A percentile compares a stretch with the other conserved stretches of the same genome.
These are phyloP conservation scores for Zygosaccharomyces sapae DNA, from an alignment of 1,139 yeast species.

Conservation along the genomic window DNA sequence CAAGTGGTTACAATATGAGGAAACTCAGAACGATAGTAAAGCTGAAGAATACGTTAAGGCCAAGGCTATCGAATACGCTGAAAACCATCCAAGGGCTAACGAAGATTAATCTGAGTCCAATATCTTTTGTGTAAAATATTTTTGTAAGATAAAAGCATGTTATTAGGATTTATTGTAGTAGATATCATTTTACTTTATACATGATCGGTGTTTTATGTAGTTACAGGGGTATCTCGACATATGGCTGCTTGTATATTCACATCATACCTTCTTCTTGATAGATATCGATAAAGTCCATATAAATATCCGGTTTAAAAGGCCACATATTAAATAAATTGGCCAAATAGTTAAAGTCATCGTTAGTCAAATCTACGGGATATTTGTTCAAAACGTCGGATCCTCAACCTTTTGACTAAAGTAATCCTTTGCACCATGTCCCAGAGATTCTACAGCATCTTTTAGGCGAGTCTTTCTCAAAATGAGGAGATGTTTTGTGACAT, in stretches of 20 bases:
- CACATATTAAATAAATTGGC: slow-evolving; percentile 56
- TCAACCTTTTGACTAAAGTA: slow-evolving; percentile 46
- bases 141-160: slow-evolving; percentile 1
- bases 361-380: slow-evolving; percentile 47
- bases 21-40: slow-evolving; percentile 61
- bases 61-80: slow-evolving; percentile 77
- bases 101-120: not conserved
- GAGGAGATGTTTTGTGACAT: slow-evolving; percentile 61
- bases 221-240: not conserved
- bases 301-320: slow-evolving; percentile 82
- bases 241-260: not conserved
- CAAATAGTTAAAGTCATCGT: slow-evolving; percentile 51
- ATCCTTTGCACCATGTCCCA: slow-evolving; percentile 85
- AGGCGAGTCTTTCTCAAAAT: slow-evolving; percentile 50
- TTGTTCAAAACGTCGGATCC: slow-evolving; percentile 40
- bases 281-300: slow-evolving; percentile 28
- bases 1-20: slow-evolving; percentile 85
- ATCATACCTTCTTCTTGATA: slow-evolving; percentile 22
- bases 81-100: slow-evolving; percentile 17
- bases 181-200: not conserved
- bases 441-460: slow-evolving; percentile 45
- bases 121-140: not conserved
- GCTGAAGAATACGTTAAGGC: slow-evolving; percentile 83
- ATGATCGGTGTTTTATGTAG: too few relatives aligned
- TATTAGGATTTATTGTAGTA: not conserved